A percentile compares a stretch with the other conserved stretches of the same genome.
Conservation (phyloP, 768 basidiomycete species). For the Rhodotorula diobovata region DNA sequence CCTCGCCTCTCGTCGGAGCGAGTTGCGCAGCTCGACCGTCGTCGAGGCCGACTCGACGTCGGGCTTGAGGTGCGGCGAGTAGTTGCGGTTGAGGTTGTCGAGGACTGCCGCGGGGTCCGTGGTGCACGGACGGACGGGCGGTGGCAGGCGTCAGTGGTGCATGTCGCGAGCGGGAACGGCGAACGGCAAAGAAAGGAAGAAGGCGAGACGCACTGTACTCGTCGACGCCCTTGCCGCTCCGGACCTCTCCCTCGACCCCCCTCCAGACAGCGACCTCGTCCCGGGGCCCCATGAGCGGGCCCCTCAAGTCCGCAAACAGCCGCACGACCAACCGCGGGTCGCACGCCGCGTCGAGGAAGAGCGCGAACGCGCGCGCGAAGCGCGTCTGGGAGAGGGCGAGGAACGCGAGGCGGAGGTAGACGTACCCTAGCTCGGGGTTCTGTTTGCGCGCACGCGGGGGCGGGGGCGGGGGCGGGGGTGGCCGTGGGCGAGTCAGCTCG, state of each 20-base stretch:
- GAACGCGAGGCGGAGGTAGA: constrained; percentile 30
- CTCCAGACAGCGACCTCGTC: constrained; percentile 13
- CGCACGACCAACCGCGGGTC: constrained; percentile 33
- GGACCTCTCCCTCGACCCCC: constrained; percentile 10
- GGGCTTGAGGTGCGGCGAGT: constrained; percentile 40
- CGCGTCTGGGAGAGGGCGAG: not conserved
- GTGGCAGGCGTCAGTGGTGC: too few relatives aligned
- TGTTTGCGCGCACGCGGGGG: too few relatives aligned
- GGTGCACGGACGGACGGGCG: too few relatives aligned
- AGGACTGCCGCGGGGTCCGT: constrained; percentile 24
- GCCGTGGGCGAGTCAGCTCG: too few relatives aligned
- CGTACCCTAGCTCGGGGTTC: constrained; percentile 25
- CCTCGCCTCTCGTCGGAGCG: constrained; percentile 15
- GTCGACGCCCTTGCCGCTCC: constrained; percentile 14
- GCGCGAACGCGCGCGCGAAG: constrained; percentile 20
- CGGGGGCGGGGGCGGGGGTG: too few relatives aligned
- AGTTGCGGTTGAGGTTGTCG: constrained; percentile 40
- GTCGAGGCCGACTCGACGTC: constrained; percentile 26
- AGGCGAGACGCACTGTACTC: constrained; percentile 31
- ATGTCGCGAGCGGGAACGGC: not conserved
- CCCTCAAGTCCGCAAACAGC: constrained; percentile 29
- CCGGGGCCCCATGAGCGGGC: not conserved
- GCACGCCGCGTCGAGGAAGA: constrained; percentile 5
- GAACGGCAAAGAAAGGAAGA: too few relatives aligned
- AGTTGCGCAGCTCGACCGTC: constrained; percentile 25